phyloP scores from a whole-genome alignment of 1,139 yeast genomes.

The Suhomyces guaymorum region DNA sequence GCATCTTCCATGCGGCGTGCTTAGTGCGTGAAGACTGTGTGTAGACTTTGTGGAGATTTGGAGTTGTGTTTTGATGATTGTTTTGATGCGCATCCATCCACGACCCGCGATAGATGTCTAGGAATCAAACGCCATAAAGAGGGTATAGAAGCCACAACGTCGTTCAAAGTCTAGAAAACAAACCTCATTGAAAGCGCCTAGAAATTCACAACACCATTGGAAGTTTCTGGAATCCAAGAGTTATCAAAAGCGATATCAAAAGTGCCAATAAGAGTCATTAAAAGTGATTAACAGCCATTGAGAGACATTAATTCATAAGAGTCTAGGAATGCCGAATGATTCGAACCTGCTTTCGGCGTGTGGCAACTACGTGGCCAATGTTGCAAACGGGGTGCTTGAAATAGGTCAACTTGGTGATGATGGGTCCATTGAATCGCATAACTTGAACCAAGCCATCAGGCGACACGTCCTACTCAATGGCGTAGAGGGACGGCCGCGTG shows the following conservation, averaged over 20 bases:
- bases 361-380: slow-evolving; percentile 16
- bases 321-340: slow-evolving; percentile 1
- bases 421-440: slow-evolving; percentile 4
- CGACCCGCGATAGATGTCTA: background rate
- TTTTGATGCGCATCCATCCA: slow-evolving; percentile 9
- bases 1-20: slow-evolving; percentile 7
- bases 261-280: too few species aligned
- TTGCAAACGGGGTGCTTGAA: slow-evolving; percentile 5
- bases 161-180: too few species aligned
- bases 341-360: slow-evolving; percentile 18
- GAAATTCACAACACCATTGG: too few species aligned
- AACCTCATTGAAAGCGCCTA: too few species aligned
- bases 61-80: slow-evolving; percentile 7
- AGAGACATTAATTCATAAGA: too few species aligned
- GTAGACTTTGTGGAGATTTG: slow-evolving; percentile 5
- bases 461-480: slow-evolving; percentile 8
- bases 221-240: too few species aligned
- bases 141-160: too few species aligned
- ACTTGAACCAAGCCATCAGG: slow-evolving; percentile 8
- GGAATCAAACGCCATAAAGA: background rate
- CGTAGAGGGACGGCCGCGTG: slow-evolving; percentile 4
- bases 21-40: slow-evolving; percentile 2
- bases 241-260: too few species aligned
- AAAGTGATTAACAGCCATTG: too few species aligned
- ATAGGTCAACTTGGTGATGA: slow-evolving; percentile 2